A percentile compares a stretch with the other conserved stretches of the same genome.
Evolutionary conservation across 139 green algal species (phyloP).

Genomic region (Parachlorella kessleri): DNA sequence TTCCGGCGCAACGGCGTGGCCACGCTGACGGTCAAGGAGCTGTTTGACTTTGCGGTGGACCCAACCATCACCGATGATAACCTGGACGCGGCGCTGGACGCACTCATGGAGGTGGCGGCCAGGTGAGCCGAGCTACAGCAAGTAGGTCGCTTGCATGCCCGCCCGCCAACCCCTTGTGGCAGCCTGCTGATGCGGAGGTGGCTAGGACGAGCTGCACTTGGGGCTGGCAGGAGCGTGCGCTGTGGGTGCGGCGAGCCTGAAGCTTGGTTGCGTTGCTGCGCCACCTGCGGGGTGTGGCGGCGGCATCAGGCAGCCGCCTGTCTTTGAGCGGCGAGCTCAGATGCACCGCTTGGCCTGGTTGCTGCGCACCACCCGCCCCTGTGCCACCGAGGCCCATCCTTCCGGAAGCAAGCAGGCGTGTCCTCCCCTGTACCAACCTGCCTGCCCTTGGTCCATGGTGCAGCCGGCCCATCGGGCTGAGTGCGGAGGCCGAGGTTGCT

Average conservation of each 20-base stretch:
- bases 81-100: conserved; percentile 81
- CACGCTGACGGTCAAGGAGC: conserved; percentile 84
- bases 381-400: too few species aligned
- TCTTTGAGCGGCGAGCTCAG: too few species aligned
- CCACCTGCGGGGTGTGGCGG: not conserved
- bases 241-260: not conserved
- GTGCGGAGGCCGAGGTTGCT: conserved; percentile 43
- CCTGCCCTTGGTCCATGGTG: not conserved
- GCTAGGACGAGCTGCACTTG: too few species aligned
- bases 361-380: too few species aligned
- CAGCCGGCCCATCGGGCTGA: conserved; percentile 47
- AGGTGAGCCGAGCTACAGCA: conserved; percentile 64
- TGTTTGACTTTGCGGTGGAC: conserved; percentile 98
- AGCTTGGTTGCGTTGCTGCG: not conserved
- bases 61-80: conserved; percentile 79
- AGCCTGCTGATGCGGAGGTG: too few species aligned
- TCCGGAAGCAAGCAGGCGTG: too few species aligned
- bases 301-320: too few species aligned
- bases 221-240: not conserved
- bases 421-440: not conserved
- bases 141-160: too few species aligned
- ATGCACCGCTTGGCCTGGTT: too few species aligned
- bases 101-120: conserved; percentile 65
- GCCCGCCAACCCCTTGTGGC: too few species aligned
- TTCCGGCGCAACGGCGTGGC: conserved; percentile 83